phyloP scores from a whole-genome alignment of 805 yeast species.

The Cyberlindnera meyerae region DNA sequence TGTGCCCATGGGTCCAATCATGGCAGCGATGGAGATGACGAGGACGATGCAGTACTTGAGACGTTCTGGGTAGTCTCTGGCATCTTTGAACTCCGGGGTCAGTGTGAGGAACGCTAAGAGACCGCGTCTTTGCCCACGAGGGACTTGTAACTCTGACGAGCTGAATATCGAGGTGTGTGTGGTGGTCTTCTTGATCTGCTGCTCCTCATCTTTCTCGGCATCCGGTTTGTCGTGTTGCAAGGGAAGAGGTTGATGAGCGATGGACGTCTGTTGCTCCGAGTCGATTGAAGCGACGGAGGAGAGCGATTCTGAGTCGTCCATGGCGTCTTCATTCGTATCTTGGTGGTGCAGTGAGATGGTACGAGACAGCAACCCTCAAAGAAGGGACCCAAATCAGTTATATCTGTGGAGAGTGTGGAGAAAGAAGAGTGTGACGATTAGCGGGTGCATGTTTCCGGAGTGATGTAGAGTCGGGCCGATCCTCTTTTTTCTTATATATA shows the following conservation, averaged over 20 bases:
- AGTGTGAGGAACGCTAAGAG: constrained; percentile 45
- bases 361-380: too few relatives aligned
- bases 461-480: not conserved
- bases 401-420: too few relatives aligned
- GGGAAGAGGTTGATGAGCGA: too few relatives aligned
- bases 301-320: not conserved
- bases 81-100: constrained; percentile 67
- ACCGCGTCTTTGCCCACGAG: constrained; percentile 41
- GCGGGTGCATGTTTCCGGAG: not conserved
- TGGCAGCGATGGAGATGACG: constrained; percentile 66
- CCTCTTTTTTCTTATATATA: too few relatives aligned
- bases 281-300: too few relatives aligned
- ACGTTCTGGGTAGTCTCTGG: constrained; percentile 52
- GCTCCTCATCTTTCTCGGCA: not conserved
- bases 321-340: too few relatives aligned
- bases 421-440: too few relatives aligned
- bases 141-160: constrained; percentile 9
- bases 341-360: too few relatives aligned
- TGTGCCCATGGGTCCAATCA: constrained; percentile 87
- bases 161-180: constrained; percentile 2
- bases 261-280: too few relatives aligned
- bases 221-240: too few relatives aligned
- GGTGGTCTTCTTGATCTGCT: not conserved
- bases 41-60: constrained; percentile 53
- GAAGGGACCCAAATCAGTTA: too few relatives aligned